Evolutionary conservation across 2,329 filamentous ascomycete genomes (phyloP).

Genomic region (Knoxdaviesia capensis): DNA sequence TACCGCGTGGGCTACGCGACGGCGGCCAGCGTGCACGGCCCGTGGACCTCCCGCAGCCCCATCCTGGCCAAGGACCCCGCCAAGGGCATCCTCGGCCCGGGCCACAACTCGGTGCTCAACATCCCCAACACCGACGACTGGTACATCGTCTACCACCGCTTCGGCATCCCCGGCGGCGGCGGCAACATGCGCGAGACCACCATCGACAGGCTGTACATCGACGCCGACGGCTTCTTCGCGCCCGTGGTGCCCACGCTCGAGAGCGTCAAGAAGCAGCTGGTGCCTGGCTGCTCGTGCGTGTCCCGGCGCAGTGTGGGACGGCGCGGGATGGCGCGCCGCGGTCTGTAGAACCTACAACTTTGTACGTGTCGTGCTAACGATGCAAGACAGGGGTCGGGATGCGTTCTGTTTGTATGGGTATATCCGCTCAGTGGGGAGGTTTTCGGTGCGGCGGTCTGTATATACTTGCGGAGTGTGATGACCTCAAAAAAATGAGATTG

Average conservation of each 20-base stretch:
- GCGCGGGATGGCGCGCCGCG: too few species aligned
- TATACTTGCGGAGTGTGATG: too few species aligned
- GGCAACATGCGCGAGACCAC: constrained; percentile 22
- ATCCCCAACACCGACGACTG: constrained; percentile 25
- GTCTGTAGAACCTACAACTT: too few species aligned
- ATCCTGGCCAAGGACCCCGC: constrained; percentile 20
- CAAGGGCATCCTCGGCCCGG: constrained; percentile 22
- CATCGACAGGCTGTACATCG: constrained; percentile 19
- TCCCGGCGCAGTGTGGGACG: too few species aligned
- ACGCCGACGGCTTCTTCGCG: constrained; percentile 16
- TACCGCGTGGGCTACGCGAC: constrained; percentile 28
- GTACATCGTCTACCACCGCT: constrained; percentile 29
- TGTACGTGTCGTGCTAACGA: too few species aligned
- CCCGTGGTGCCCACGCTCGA: constrained; percentile 16
- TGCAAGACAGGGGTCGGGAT: too few species aligned
- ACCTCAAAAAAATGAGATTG: too few species aligned
- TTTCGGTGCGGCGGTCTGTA: too few species aligned
- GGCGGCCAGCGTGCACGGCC: constrained; percentile 14
- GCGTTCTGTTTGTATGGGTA: too few species aligned
- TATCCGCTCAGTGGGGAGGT: too few species aligned
- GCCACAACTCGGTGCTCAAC: constrained; percentile 23
- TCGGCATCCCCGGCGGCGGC: constrained; percentile 22
- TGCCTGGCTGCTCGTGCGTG: too few species aligned
- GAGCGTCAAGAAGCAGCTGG: constrained; percentile 7
- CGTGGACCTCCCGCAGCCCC: constrained; percentile 23